These are phyloP conservation scores for Tirmania nivea DNA, from an alignment of 495 filamentous ascomycete species.

Conservation along the genomic window DNA sequence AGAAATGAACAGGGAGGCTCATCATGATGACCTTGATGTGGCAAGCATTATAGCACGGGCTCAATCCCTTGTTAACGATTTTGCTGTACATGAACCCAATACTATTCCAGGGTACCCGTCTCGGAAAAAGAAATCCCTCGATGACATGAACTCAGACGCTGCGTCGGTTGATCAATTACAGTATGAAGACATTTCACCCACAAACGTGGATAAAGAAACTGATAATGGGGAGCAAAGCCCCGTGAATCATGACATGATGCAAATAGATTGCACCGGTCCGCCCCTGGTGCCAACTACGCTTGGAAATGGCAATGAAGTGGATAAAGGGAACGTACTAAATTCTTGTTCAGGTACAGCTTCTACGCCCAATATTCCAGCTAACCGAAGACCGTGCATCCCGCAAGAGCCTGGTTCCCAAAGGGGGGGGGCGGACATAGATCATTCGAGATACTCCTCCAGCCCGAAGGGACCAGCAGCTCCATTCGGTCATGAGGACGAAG, in stretches of 20 bases:
- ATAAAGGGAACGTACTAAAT: neutral
- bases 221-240: neutral
- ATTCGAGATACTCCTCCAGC: too few species aligned
- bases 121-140: neutral
- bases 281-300: too few species aligned
- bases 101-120: slow-evolving; percentile 1
- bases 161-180: neutral
- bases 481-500: too few species aligned
- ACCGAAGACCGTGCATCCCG: too few species aligned
- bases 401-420: too few species aligned
- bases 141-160: neutral
- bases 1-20: neutral
- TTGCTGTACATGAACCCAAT: neutral
- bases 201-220: neutral
- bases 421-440: too few species aligned
- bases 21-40: slow-evolving; percentile 3
- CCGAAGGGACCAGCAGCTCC: too few species aligned
- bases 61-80: neutral
- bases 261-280: neutral
- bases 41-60: slow-evolving; percentile 1
- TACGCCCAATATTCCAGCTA: too few species aligned
- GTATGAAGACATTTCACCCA: neutral
- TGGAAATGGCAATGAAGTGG: too few species aligned
- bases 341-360: neutral
- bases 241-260: neutral